phyloP scores from a whole-genome alignment of 2,329 filamentous ascomycete genomes.

The Botrytis byssoidea region DNA sequence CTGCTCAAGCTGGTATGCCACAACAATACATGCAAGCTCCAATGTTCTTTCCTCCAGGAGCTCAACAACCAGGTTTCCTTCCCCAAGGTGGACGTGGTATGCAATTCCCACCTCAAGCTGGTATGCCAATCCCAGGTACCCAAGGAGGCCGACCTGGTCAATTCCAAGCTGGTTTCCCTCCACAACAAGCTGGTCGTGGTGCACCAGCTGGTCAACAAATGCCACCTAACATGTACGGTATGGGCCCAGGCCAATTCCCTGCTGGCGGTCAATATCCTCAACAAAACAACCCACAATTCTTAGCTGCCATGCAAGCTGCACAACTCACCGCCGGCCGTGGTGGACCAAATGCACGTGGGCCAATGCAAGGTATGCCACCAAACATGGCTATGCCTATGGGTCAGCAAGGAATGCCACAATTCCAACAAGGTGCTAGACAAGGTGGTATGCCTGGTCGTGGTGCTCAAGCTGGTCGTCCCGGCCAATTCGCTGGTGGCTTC shows the following conservation, averaged over 20 bases:
- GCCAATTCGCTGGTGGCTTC: slow-evolving; percentile 40
- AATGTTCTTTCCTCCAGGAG: slow-evolving; percentile 85
- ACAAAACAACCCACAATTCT: slow-evolving; percentile 74
- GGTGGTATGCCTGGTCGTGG: slow-evolving; percentile 41
- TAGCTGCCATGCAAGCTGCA: slow-evolving; percentile 73
- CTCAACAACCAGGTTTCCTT: slow-evolving; percentile 68
- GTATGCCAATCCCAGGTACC: slow-evolving; percentile 66
- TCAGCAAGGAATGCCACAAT: slow-evolving; percentile 54
- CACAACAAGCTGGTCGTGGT: slow-evolving; percentile 84
- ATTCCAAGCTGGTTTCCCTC: slow-evolving; percentile 77
- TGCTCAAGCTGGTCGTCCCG: slow-evolving; percentile 41
- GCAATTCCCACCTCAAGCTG: slow-evolving; percentile 61
- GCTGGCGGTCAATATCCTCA: slow-evolving; percentile 75
- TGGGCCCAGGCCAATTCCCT: slow-evolving; percentile 72
- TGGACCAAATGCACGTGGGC: slow-evolving; percentile 55
- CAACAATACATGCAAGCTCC: slow-evolving; percentile 84
- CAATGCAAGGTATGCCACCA: slow-evolving; percentile 63
- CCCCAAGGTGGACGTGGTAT: slow-evolving; percentile 63
- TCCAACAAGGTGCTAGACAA: slow-evolving; percentile 52
- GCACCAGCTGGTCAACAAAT: slow-evolving; percentile 80
- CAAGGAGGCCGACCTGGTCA: slow-evolving; percentile 82
- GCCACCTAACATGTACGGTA: slow-evolving; percentile 80
- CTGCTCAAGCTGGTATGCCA: slow-evolving; percentile 84
- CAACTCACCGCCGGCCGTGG: slow-evolving; percentile 47
- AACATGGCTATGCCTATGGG: slow-evolving; percentile 61